A percentile compares a stretch with the other conserved stretches of the same genome.
Evolutionary conservation across 768 basidiomycete genomes (phyloP).

Genomic region (Mycena alexandri): DNA sequence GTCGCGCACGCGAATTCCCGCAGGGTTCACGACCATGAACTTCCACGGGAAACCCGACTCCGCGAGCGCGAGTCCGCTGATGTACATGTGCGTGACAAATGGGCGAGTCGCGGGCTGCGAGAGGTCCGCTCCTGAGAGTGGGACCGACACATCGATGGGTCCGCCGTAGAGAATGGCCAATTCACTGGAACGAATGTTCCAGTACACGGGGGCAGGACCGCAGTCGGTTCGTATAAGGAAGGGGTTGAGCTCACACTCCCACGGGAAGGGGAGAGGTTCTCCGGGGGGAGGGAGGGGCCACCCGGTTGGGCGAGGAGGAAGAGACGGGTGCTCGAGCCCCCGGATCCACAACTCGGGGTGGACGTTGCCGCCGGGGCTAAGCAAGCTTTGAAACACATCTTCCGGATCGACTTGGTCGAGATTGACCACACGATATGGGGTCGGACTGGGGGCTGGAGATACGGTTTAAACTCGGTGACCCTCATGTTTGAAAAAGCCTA

Average conservation of each 20-base stretch:
- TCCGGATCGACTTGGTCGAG: slow-evolving; percentile 39
- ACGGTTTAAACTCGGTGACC: neutral
- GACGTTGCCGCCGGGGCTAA: slow-evolving; percentile 44
- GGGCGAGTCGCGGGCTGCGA: slow-evolving; percentile 78
- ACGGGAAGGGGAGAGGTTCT: slow-evolving; percentile 59
- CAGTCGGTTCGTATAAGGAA: slow-evolving; percentile 61
- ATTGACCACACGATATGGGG: slow-evolving; percentile 21
- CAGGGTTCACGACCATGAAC: slow-evolving; percentile 59
- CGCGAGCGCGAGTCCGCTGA: slow-evolving; percentile 65
- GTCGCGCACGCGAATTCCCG: slow-evolving; percentile 64
- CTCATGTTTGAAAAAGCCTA: slow-evolving; percentile 2
- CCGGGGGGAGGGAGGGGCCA: slow-evolving; percentile 58
- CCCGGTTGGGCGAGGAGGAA: slow-evolving; percentile 62
- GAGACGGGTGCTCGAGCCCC: slow-evolving; percentile 59
- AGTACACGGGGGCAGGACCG: slow-evolving; percentile 58
- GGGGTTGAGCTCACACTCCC: slow-evolving; percentile 68
- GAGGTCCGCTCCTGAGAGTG: slow-evolving; percentile 51
- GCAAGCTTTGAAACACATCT: slow-evolving; percentile 48
- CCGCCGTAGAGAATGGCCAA: slow-evolving; percentile 48
- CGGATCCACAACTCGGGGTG: slow-evolving; percentile 64
- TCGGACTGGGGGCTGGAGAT: slow-evolving; percentile 25
- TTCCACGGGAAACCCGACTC: slow-evolving; percentile 68
- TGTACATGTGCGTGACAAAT: slow-evolving; percentile 67
- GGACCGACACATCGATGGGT: slow-evolving; percentile 43
- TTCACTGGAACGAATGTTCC: slow-evolving; percentile 56